phyloP scores from a whole-genome alignment of 2,329 filamentous ascomycete genomes.

The Arthrinium phaeospermum region DNA sequence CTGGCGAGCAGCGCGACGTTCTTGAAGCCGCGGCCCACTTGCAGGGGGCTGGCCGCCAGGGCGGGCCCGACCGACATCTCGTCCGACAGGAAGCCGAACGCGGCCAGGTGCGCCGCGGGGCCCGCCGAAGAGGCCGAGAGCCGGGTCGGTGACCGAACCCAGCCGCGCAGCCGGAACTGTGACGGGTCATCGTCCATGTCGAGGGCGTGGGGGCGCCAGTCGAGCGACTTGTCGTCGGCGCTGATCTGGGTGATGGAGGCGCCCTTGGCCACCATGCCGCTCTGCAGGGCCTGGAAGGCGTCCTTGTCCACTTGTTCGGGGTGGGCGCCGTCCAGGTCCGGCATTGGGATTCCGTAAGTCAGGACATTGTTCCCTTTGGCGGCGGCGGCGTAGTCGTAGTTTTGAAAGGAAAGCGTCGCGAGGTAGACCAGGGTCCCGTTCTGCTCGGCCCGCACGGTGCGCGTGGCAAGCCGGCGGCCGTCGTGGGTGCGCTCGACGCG shows the following conservation, averaged over 20 bases:
- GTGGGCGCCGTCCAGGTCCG: neutral
- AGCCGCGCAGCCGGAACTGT: conserved; percentile 13
- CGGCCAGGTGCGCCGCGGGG: conserved; percentile 11
- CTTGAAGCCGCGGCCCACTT: neutral
- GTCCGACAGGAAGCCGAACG: conserved; percentile 20
- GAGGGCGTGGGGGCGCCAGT: neutral
- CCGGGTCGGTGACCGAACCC: neutral
- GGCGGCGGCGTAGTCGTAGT: neutral
- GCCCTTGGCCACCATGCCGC: neutral
- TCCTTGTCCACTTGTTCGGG: neutral
- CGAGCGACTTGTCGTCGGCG: neutral
- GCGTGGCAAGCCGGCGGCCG: conserved; percentile 20
- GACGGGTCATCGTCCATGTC: neutral
- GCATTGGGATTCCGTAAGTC: neutral
- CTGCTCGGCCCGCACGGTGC: conserved; percentile 21
- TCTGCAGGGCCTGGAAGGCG: neutral
- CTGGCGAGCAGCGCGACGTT: conserved; percentile 17
- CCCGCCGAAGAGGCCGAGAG: neutral
- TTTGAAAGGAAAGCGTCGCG: conserved; percentile 12
- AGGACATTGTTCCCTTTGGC: neutral
- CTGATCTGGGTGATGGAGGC: neutral
- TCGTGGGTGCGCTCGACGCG: conserved; percentile 21
- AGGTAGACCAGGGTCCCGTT: neutral
- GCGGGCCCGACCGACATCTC: conserved; percentile 18
- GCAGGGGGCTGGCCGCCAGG: neutral